A percentile compares a stretch with the other conserved stretches of the same genome.
Conservation (phyloP, 1,139 yeast genomes). For the Meyerozyma smithsonii region DNA sequence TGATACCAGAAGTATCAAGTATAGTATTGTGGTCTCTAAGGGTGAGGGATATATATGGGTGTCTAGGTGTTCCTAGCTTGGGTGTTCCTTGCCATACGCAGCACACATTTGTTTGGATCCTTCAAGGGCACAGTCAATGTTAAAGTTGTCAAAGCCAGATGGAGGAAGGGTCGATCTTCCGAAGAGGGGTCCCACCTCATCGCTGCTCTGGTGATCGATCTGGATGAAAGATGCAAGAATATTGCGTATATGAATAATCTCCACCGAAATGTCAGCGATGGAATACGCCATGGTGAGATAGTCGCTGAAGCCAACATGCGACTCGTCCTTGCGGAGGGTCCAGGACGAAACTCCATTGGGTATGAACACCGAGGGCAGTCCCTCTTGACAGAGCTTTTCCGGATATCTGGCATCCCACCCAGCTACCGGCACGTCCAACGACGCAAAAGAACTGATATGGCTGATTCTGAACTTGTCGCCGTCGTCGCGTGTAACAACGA, state of each 20-base stretch:
- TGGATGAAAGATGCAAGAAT: background rate
- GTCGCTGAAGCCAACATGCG: slow-evolving; percentile 7
- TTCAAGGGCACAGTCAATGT: slow-evolving; percentile 10
- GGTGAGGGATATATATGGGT: no score
- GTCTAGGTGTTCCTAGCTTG: background rate
- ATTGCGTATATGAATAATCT: slow-evolving; percentile 6
- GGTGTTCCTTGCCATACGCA: slow-evolving; percentile 3
- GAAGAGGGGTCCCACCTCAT: background rate
- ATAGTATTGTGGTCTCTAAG: no score
- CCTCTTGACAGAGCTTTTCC: slow-evolving; percentile 11
- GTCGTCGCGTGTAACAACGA: slow-evolving; percentile 16
- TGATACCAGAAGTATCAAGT: no score
- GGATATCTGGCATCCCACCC: slow-evolving; percentile 18
- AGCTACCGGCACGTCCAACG: slow-evolving; percentile 12
- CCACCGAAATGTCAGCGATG: slow-evolving; percentile 12
- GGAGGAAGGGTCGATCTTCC: background rate
- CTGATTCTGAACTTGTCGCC: slow-evolving; percentile 10
- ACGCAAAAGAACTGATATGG: slow-evolving; percentile 10
- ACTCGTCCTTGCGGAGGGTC: slow-evolving; percentile 9
- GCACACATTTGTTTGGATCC: slow-evolving; percentile 7
- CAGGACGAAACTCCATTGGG: slow-evolving; percentile 25
- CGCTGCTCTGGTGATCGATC: background rate
- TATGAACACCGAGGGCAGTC: slow-evolving; percentile 18
- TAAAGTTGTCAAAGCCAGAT: slow-evolving; percentile 6
- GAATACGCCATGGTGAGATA: slow-evolving; percentile 11